phyloP scores from a whole-genome alignment of 2,329 filamentous ascomycete species.

The Colletotrichum tofieldiae region DNA sequence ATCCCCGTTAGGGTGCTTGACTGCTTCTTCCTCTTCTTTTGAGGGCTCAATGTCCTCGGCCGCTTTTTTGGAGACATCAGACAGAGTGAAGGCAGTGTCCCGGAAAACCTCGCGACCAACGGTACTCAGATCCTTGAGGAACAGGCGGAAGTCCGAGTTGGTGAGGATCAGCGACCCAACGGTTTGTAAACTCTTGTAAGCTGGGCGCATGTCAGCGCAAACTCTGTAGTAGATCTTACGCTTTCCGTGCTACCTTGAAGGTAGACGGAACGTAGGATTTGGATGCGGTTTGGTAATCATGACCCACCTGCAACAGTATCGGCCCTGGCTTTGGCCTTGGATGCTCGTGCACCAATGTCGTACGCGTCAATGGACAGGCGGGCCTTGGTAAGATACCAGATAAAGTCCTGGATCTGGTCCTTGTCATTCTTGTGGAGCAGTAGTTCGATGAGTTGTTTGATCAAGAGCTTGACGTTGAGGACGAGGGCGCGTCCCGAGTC shows the following conservation, averaged over 20 bases:
- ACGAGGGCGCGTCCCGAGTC: slow-evolving; percentile 82
- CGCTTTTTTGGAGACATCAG: slow-evolving; percentile 81
- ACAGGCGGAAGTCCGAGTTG: slow-evolving; percentile 91
- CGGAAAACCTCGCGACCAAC: slow-evolving; percentile 88
- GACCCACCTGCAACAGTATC: slow-evolving; percentile 78
- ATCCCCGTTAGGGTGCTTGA: slow-evolving; percentile 58
- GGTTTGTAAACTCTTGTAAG: slow-evolving; percentile 86
- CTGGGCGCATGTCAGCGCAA: slow-evolving; percentile 58
- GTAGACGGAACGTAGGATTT: slow-evolving; percentile 1
- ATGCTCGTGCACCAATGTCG: slow-evolving; percentile 73
- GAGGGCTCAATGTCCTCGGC: slow-evolving; percentile 82
- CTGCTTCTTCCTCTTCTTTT: slow-evolving; percentile 68
- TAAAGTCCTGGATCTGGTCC: slow-evolving; percentile 92
- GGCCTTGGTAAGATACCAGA: slow-evolving; percentile 88
- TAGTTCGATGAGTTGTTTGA: slow-evolving; percentile 86
- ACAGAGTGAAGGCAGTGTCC: slow-evolving; percentile 86
- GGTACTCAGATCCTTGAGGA: slow-evolving; percentile 84
- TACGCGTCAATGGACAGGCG: slow-evolving; percentile 77
- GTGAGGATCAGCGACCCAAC: slow-evolving; percentile 88
- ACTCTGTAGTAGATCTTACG: not conserved
- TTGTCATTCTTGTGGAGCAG: slow-evolving; percentile 85
- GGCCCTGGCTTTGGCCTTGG: slow-evolving; percentile 76
- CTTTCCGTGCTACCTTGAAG: slow-evolving; percentile 1
- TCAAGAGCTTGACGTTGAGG: slow-evolving; percentile 80
- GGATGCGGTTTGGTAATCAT: not conserved